Base-by-base conservation (phyloP, 257 asterid genomes). In the Capsicum chinense region DNA sequence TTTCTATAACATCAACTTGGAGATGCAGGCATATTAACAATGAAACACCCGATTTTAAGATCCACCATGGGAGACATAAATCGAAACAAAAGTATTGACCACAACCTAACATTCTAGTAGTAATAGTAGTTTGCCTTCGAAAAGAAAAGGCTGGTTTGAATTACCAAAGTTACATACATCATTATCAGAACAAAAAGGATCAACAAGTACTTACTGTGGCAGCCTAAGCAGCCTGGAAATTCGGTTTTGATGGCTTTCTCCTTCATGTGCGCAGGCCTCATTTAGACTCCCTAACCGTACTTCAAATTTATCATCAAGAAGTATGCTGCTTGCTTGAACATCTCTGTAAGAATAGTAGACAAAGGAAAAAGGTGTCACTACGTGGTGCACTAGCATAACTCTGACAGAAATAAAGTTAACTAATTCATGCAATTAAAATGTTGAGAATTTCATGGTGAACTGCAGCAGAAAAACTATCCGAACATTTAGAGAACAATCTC, bases 281-380 rank as follows among this genome's bases (percentile, higher is more conserved):
- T 95, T 93, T 88, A 97, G 89, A 87, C 99, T 97, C 86, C 98
- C 99, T 56, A 97, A 86, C 83, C 99, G 90, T 82, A 97, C 98
- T 91, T 97, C 99, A 68, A 87, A 97, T 89, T 93, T 97, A 84
- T 96, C 98, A 62, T 96, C 99, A 80, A 96, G 99, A 85, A 96
- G 98, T 89, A 96, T 91, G 88, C 99, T 95, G 87, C 98, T 93
- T 58, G 98, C 97, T 93, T 93, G 99, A 83, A 97, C 88, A 90
- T 97, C 98, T 92, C 99, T 97, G 89, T 73, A 90, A 48, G 81
- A 79, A 84, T 37, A 50, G 10, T 48, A 79, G 54, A 44, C 48
- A 52, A 7, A 76, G 81, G 47, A 52, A 74, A 78, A 64, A 56
- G 73, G 62, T 71, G 85, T 86, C 86, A 67, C 33, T 62, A 79